A percentile compares a stretch with the other conserved stretches of the same genome.
phyloP scores from a whole-genome alignment of 1,139 yeast genomes.

The Suhomyces coccinellae region DNA sequence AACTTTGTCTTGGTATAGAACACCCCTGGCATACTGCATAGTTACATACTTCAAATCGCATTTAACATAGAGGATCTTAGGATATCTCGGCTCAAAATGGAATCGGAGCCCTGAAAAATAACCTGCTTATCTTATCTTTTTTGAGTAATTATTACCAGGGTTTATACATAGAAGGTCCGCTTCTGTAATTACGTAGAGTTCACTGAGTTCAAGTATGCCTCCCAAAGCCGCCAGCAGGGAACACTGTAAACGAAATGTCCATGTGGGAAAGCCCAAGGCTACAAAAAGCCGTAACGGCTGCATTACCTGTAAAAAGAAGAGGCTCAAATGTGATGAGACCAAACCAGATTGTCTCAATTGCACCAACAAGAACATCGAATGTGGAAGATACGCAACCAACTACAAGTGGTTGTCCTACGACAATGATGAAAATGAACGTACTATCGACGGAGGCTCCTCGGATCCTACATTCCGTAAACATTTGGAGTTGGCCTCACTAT shows the following conservation, averaged over 20 bases:
- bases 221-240: not conserved
- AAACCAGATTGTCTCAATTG: constrained; percentile 54
- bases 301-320: constrained; percentile 55
- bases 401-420: constrained; percentile 62
- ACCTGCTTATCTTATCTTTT: constrained; percentile 11
- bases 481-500: constrained; percentile 52
- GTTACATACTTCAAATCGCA: not conserved
- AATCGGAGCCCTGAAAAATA: constrained; percentile 4
- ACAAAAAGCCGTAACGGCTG: constrained; percentile 50
- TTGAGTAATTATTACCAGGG: constrained; percentile 3
- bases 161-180: constrained; percentile 7
- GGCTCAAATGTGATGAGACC: constrained; percentile 59
- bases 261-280: constrained; percentile 12
- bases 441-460: not conserved
- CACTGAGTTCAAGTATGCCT: not conserved
- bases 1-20: constrained; percentile 7
- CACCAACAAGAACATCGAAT: constrained; percentile 42
- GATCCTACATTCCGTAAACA: constrained; percentile 35
- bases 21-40: constrained; percentile 4
- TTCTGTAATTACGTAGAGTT: not conserved
- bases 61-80: not conserved
- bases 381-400: constrained; percentile 65
- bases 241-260: not conserved
- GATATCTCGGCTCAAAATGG: constrained; percentile 5
- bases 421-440: not conserved